phyloP scores from a whole-genome alignment of 371 early-diverging fungal species.

The Chytridiales sp. region DNA sequence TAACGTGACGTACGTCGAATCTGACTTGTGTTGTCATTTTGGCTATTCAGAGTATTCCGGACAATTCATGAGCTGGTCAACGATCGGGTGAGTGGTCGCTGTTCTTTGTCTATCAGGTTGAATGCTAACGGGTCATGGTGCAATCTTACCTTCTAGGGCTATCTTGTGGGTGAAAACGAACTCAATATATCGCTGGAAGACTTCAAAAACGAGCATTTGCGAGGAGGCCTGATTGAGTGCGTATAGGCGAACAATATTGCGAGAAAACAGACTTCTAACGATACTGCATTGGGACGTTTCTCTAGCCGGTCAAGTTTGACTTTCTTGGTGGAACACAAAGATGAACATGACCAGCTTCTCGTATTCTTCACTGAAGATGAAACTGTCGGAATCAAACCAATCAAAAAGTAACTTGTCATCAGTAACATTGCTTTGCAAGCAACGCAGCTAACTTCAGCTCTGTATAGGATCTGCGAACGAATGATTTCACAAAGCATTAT shows the following conservation, averaged over 20 bases:
- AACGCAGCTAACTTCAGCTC: not conserved
- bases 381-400: constrained; percentile 88
- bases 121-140: too few species aligned
- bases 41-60: constrained; percentile 79
- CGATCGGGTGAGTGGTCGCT: constrained; percentile 58
- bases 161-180: constrained; percentile 76
- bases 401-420: constrained; percentile 67
- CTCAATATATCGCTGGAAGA: constrained; percentile 79
- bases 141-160: constrained; percentile 62
- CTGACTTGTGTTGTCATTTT: not conserved
- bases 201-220: constrained; percentile 71
- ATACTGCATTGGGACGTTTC: too few species aligned
- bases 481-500: constrained; percentile 83
- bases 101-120: too few species aligned
- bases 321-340: constrained; percentile 82
- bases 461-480: constrained; percentile 67
- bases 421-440: not conserved
- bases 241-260: constrained; percentile 43
- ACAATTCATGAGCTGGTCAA: constrained; percentile 88
- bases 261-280: not conserved
- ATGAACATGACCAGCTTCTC: constrained; percentile 75
- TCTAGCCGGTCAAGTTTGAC: constrained; percentile 75
- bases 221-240: constrained; percentile 79
- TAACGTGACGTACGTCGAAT: not conserved
- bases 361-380: constrained; percentile 91